Evolutionary conservation across 352 stramenopile genomes (phyloP), one percentile per base, ranked within the genome.

Genomic region (Halophytophthora batemanensis): DNA sequence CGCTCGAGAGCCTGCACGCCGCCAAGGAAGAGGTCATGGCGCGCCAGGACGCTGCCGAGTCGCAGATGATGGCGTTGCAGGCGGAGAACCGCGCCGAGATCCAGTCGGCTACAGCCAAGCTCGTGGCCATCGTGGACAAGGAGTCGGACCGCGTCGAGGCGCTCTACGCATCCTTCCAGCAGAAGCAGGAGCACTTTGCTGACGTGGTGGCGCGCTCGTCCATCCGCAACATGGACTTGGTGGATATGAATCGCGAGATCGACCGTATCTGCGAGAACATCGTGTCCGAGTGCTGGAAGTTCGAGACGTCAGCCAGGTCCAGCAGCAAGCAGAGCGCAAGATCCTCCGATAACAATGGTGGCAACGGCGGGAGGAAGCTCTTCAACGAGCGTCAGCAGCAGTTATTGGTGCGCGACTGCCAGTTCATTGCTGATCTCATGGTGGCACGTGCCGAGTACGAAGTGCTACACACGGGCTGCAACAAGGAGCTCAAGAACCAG

Each of bases 311-410:
- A 1, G 76, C 80, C 13, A 65, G 78, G n/a, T 73, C 71, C 3
- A 81, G 67, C 37, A 87, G 52, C 50, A 83, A 80, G 25, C 33
- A 57, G 3, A 82, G 54, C 34, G 54, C 61, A 11, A 59, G 70
- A n/a, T n/a, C n/a, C 10, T 25, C 21, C 8, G 13, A 34, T 0
- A 71, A 90, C 44, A 86, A 71, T 38, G 77, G 82, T 54, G 79
- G 72, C 35, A 61, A 40, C 11, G 56, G 34, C 15, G 53, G 58
- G 2, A 68, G 82, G 18, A 91, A 93, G 53, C 66, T 78, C 1
- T 91, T 93, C 36, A 90, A 90, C 40, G 82, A 93, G 40, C 76
- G 80, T 0, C 82, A 93, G 36, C 82, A 93, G 46, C 79, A 90
- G 40, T 54, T 90, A 17, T 51, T 93, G 8, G 72, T 82, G 3